Conservation (phyloP, 2,329 filamentous ascomycete genomes). For the Beauveria asiatica region DNA sequence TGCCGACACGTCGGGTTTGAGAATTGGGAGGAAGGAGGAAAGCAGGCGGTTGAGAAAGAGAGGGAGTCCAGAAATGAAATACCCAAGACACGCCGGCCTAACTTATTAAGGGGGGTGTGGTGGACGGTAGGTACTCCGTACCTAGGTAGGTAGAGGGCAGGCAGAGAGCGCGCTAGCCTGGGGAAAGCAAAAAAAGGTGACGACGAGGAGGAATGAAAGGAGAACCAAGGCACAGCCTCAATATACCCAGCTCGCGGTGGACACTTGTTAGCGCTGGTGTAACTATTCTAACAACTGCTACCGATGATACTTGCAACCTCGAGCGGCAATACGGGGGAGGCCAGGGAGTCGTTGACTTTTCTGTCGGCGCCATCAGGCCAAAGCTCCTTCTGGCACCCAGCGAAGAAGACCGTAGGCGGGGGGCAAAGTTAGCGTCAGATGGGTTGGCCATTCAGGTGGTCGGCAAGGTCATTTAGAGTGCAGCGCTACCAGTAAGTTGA, state of each 20-base stretch:
- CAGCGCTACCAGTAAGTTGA: too few species aligned
- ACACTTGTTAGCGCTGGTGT: not conserved
- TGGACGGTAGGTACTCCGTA: not conserved
- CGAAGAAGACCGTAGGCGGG: too few species aligned
- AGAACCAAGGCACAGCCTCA: constrained; percentile 3
- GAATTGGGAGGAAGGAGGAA: constrained; percentile 1
- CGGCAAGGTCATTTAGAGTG: too few species aligned
- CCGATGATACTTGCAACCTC: not conserved
- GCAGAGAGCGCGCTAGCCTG: not conserved
- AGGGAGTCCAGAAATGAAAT: constrained; percentile 6
- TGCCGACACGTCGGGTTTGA: constrained; percentile 13
- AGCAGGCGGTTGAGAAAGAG: constrained; percentile 14
- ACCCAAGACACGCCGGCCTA: not conserved
- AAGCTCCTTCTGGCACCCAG: too few species aligned
- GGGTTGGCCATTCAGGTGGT: too few species aligned
- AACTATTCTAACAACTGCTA: not conserved
- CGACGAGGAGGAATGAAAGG: not conserved
- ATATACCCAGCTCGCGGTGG: not conserved
- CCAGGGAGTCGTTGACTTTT: too few species aligned
- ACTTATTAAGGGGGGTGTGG: not conserved
- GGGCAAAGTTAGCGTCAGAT: too few species aligned
- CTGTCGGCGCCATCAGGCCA: too few species aligned
- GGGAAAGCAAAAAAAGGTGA: too few species aligned
- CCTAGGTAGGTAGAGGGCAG: not conserved
- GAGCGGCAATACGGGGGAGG: not conserved